Percentiles rank a stretch among this genome's conserved stretches.
Evolutionary conservation across 345 rosid species (phyloP).

Genomic region (Moricandia arvensis): DNA sequence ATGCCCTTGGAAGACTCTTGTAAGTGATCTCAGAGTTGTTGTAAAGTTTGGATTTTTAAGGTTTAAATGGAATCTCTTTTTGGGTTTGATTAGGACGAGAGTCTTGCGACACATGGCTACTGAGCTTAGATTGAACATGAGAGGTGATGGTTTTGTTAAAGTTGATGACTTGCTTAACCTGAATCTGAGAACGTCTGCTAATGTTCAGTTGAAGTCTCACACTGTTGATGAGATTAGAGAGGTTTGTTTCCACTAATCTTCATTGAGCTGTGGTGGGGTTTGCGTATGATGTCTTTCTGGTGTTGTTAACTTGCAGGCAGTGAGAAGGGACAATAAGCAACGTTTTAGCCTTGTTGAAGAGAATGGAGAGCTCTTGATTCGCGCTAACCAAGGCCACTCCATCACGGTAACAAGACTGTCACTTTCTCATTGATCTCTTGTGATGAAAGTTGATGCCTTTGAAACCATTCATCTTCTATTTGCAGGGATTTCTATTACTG

Average conservation of each 20-base stretch:
- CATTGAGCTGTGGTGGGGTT: background rate
- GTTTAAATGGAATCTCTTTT: background rate
- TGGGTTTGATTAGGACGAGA: slow-evolving; percentile 51
- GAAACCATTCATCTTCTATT: background rate
- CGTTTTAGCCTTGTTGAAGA: slow-evolving; percentile 78
- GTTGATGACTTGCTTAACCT: slow-evolving; percentile 69
- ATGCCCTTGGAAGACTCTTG: slow-evolving; percentile 91
- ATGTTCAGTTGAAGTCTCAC: slow-evolving; percentile 65
- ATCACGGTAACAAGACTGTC: slow-evolving; percentile 43
- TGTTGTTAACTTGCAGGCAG: slow-evolving; percentile 50
- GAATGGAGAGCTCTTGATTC: slow-evolving; percentile 72
- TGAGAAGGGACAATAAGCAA: slow-evolving; percentile 83
- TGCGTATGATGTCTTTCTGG: background rate
- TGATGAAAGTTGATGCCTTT: background rate
- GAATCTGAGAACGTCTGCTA: slow-evolving; percentile 68
- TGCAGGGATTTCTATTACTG: background rate
- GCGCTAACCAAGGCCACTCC: slow-evolving; percentile 97
- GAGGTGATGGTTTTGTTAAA: slow-evolving; percentile 78
- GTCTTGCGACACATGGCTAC: slow-evolving; percentile 77
- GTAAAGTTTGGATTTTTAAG: background rate
- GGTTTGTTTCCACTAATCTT: slow-evolving; percentile 42
- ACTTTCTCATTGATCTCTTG: background rate
- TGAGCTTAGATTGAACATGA: slow-evolving; percentile 69
- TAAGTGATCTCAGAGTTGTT: slow-evolving; percentile 35
- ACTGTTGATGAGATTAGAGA: slow-evolving; percentile 73